Conservation (phyloP, 1,139 yeast genomes). For the Candida buenavistaensis region DNA sequence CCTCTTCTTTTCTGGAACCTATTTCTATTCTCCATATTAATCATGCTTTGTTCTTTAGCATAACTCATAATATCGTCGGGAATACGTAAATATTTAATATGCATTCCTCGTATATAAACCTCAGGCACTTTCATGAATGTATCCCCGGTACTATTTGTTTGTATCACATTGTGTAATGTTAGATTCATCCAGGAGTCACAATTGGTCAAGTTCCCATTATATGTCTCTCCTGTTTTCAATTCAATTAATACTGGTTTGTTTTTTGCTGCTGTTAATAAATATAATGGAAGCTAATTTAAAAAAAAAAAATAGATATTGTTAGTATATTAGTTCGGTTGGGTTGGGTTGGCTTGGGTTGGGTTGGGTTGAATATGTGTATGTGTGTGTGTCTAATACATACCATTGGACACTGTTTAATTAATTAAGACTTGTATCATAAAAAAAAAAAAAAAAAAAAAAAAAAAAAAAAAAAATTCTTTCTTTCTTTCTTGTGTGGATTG, state of each 20-base stretch:
- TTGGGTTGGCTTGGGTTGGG: background rate
- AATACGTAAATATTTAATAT: slow-evolving; percentile 50
- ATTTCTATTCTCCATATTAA: slow-evolving; percentile 51
- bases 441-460: no score
- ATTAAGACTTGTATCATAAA: no score
- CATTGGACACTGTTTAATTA: no score
- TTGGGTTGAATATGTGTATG: background rate
- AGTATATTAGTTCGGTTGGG: background rate
- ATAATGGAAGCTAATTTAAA: slow-evolving; percentile 69
- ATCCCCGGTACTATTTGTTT: slow-evolving; percentile 69
- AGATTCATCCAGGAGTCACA: slow-evolving; percentile 98
- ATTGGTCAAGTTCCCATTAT: slow-evolving; percentile 80
- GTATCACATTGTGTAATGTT: slow-evolving; percentile 76
- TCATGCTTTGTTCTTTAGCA: slow-evolving; percentile 66
- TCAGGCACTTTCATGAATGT: slow-evolving; percentile 70
- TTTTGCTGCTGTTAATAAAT: slow-evolving; percentile 86
- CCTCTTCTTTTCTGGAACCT: slow-evolving; percentile 50
- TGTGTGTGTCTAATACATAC: no score
- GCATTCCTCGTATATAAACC: slow-evolving; percentile 83
- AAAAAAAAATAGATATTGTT: background rate
- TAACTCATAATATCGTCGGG: slow-evolving; percentile 71
- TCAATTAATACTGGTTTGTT: slow-evolving; percentile 88
- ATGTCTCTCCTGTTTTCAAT: slow-evolving; percentile 87
- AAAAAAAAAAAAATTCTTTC: no score
- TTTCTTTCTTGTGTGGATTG: no score